Conservation (phyloP, 148 eudicot species). For the Agrostemma githago region DNA sequence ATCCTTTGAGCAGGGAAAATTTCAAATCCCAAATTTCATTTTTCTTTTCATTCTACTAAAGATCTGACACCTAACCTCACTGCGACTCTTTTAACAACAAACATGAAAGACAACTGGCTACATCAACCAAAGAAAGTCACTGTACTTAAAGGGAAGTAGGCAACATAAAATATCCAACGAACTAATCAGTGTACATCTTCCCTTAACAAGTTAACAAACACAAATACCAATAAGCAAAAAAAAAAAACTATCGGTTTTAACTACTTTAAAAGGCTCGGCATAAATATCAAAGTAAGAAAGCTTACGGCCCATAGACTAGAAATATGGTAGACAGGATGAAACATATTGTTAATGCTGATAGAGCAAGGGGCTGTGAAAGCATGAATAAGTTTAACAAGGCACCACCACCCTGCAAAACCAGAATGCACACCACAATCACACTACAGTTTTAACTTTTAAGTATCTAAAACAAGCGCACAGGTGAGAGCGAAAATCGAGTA, state of each 20-base stretch:
- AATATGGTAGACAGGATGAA: constrained; percentile 40
- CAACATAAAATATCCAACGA: background rate
- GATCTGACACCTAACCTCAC: too few species aligned
- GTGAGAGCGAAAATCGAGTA: background rate
- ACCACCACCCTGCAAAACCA: constrained; percentile 43
- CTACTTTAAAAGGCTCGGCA: background rate
- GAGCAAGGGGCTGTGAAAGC: constrained; percentile 48
- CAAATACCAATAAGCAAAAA: too few species aligned
- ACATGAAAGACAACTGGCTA: background rate
- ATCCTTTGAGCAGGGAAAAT: too few species aligned
- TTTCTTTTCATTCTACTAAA: too few species aligned
- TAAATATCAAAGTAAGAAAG: constrained; percentile 8
- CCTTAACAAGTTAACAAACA: background rate
- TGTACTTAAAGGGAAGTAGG: background rate
- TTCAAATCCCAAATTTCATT: background rate
- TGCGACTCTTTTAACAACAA: too few species aligned
- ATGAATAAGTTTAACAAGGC: constrained; percentile 46
- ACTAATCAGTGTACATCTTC: too few species aligned
- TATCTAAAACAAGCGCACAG: background rate
- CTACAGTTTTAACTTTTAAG: background rate
- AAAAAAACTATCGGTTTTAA: too few species aligned
- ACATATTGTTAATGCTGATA: constrained; percentile 43
- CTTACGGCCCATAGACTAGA: constrained; percentile 45
- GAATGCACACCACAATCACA: background rate
- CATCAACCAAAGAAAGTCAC: background rate